Conservation (phyloP, 441 rosid genomes). For the Euphorbia schlechtendalii region DNA sequence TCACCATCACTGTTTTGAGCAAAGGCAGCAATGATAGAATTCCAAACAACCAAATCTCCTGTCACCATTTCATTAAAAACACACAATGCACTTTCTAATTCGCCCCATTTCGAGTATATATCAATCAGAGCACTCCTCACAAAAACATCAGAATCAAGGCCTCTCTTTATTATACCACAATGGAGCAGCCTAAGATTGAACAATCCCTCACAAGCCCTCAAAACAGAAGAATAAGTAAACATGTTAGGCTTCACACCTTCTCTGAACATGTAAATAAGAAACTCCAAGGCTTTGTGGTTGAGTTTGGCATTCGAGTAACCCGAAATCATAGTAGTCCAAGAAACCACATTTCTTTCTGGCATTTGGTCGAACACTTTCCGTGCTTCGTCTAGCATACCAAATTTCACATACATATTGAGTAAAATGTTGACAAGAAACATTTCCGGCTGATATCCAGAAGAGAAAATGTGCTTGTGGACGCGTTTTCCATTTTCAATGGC, state of each 20-base stretch:
- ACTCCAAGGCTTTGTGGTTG: slow-evolving; percentile 39
- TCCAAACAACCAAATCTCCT: slow-evolving; percentile 65
- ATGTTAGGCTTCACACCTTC: slow-evolving; percentile 62
- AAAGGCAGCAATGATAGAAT: slow-evolving; percentile 61
- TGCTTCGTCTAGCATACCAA: slow-evolving; percentile 40
- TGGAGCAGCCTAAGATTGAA: slow-evolving; percentile 50
- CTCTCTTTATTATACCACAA: slow-evolving; percentile 42
- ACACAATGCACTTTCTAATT: slow-evolving; percentile 32
- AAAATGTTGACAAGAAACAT: slow-evolving; percentile 43
- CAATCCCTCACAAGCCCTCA: slow-evolving; percentile 48
- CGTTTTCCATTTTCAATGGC: slow-evolving; percentile 44
- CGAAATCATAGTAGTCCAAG: slow-evolving; percentile 71
- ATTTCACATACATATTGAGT: slow-evolving; percentile 42
- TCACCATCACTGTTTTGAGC: slow-evolving; percentile 57
- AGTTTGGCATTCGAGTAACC: slow-evolving; percentile 43
- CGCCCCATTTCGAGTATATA: slow-evolving; percentile 51
- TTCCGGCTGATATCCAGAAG: slow-evolving; percentile 40
- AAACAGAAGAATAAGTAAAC: slow-evolving; percentile 59
- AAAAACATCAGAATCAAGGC: slow-evolving; percentile 56
- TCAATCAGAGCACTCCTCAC: slow-evolving; percentile 79
- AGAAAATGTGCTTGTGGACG: slow-evolving; percentile 44
- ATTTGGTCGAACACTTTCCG: slow-evolving; percentile 50
- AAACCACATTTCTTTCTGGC: slow-evolving; percentile 49
- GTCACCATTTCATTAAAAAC: slow-evolving; percentile 62
- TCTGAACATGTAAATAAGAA: slow-evolving; percentile 47